Base-by-base conservation (phyloP, 495 filamentous ascomycete genomes). In the Podospora sp. region DNA sequence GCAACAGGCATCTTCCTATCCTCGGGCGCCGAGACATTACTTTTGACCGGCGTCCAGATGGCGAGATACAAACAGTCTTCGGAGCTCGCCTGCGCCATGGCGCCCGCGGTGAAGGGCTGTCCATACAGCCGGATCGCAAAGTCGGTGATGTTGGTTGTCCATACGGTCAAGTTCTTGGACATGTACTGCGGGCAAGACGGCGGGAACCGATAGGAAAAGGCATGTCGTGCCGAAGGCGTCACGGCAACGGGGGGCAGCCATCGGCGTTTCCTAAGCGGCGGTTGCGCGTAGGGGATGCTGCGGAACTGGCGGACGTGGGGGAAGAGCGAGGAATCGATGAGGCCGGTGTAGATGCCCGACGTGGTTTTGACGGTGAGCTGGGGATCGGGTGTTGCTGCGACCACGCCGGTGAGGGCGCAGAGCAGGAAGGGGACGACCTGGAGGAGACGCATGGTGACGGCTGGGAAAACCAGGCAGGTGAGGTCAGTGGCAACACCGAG, bases 31-130 rank as follows among this genome's bases (percentile, higher is more conserved):
- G 71, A 74, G 29, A 68, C 67, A 25, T 20, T 36, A 0, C 60
- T 60, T 22, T 73, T 76, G 33, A 70, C 65, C 0, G 84, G 84
- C 1, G 81, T 76, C 82, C 83, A 86, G 25, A 88, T 73, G n/a
- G 81, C 80, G n/a, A 87, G 69, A 40, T 77, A 78, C 20, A 88
- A 75, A 62, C 86, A 87, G 69, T 87, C 82, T 63, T 87, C 85
- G 6, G 76, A 70, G 6, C 73, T 75, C 0, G 76, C 71, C 65
- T 77, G 65, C 14, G 74, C 74, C 71, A 78, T 76, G 49, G 72
- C 65, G 16, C 77, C 77, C 1, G 74, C 68, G 29, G 67, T 58
- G 51, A 69, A 68, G 62, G 70, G 73, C 46, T 79, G 77, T n/a
- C 74, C 73, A 25, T 75, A 74, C 1, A 73, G 71, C 0, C 62